Base-by-base conservation (phyloP, 1,284 basidiomycete genomes). In the Cystobasidium sp. region DNA sequence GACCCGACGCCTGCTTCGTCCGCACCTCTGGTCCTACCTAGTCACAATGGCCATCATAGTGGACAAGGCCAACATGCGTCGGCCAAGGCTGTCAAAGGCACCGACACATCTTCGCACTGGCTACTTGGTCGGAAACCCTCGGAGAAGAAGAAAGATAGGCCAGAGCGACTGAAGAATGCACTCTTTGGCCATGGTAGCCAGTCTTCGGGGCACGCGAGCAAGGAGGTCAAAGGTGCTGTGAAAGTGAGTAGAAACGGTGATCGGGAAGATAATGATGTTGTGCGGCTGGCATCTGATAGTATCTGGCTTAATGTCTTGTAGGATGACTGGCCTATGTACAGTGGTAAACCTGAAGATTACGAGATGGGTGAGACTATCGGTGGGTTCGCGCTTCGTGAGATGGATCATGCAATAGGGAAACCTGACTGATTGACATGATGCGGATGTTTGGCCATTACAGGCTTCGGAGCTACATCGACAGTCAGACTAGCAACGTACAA, bases 401-500 rank as follows among this genome's bases (percentile, higher is more conserved):
- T 31, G 5, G 31, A 31, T 5, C 2, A 5, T 31, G 31, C 31
- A 31, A 31, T 31, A 5, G 31, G 1, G 31, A 31, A 31, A 31
- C 5, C 31, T 31, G 1, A 31, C 31, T 31, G 31, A 31, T 31
- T 31, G 31, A 31, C 31, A 31, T 31, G 31, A 31, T 31, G 31
- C 31, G 31, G 31, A 31, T 31, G 31, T 31, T 31, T 31, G 31
- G 31, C 31, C 31, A 31, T 31, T 44, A 91, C 92, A 77, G 92
- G 92, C 1, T 93, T 91, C 78, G 93, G 93, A 18, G 90, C 93
- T 1, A 93, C 92, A 0, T 93, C 92, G 0, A 89, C 91, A 72
- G 93, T 95, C 14, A 91, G 93, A 79, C 83, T 89, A 41, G 93
- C 93, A 0, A 83, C 84, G 18, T 94, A 89, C 81, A 84, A 85